Evolutionary conservation across 352 stramenopile species (phyloP).

Genomic region (Blastocystis sp.): DNA sequence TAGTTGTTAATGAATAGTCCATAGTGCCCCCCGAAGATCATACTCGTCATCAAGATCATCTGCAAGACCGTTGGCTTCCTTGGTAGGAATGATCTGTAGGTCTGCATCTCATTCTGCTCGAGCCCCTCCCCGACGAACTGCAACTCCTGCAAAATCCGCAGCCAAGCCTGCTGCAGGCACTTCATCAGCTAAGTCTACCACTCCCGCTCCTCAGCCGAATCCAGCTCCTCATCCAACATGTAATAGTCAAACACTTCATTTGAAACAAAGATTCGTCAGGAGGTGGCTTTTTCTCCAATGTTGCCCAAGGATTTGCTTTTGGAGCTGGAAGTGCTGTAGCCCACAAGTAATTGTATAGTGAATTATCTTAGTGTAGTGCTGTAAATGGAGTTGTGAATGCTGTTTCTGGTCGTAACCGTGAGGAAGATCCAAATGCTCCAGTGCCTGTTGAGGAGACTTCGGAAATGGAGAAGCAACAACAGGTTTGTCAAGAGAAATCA

Average conservation of each 20-base stretch:
- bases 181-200: neutral
- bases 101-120: neutral
- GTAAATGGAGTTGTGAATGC: neutral
- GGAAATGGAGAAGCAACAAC: neutral
- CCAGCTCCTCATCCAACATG: neutral
- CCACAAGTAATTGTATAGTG: neutral
- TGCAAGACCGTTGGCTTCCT: neutral
- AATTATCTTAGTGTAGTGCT: neutral
- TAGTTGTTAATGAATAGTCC: neutral
- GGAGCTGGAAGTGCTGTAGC: constrained; percentile 51
- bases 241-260: neutral
- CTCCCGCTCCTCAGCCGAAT: constrained; percentile 5
- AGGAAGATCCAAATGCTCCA: neutral
- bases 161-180: neutral
- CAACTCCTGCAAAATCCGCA: neutral
- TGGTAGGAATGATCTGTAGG: neutral
- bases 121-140: neutral
- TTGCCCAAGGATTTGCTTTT: constrained; percentile 60
- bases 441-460: neutral
- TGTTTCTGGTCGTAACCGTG: neutral
- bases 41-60: neutral
- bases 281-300: constrained; percentile 20
- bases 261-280: neutral
- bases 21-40: neutral
- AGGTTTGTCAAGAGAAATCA: neutral